Evolutionary conservation across 495 filamentous ascomycete genomes (phyloP).

Genomic region (Aspergillus leporis): DNA sequence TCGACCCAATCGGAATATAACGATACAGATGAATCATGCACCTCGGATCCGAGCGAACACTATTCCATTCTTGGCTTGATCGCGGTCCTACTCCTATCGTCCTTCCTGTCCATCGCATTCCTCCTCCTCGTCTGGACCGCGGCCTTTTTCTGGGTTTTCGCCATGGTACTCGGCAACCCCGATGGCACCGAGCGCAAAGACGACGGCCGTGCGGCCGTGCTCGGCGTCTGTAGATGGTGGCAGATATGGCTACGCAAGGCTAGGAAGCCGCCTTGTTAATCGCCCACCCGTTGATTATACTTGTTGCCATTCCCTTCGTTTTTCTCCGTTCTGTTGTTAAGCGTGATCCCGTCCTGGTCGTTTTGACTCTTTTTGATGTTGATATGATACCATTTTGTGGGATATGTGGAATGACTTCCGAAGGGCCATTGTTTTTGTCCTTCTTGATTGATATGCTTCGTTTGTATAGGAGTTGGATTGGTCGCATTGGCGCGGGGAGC

Average conservation of each 20-base stretch:
- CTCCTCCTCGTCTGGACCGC: constrained; percentile 60
- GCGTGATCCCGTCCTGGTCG: constrained; percentile 19
- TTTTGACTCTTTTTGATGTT: constrained; percentile 22
- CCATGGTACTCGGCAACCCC: constrained; percentile 61
- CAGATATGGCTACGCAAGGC: constrained; percentile 55
- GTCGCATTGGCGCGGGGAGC: constrained; percentile 6
- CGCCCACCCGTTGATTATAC: neutral
- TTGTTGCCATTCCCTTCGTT: constrained; percentile 11
- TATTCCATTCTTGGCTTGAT: constrained; percentile 45
- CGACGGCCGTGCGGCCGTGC: constrained; percentile 60
- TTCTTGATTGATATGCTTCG: constrained; percentile 6
- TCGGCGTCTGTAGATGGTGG: constrained; percentile 64
- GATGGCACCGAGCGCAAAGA: constrained; percentile 62
- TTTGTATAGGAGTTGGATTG: constrained; percentile 15
- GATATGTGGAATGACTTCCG: constrained; percentile 29
- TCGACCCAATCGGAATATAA: constrained; percentile 36
- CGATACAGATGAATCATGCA: constrained; percentile 25
- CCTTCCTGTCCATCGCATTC: constrained; percentile 53
- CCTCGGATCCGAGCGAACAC: constrained; percentile 21
- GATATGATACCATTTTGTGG: constrained; percentile 33
- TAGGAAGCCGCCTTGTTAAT: constrained; percentile 24
- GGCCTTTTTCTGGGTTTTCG: constrained; percentile 64
- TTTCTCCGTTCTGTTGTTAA: constrained; percentile 4
- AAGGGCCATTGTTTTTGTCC: constrained; percentile 9
- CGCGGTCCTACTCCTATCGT: constrained; percentile 52